phyloP scores from a whole-genome alignment of 345 rosid genomes.

The Rubroshorea leprosula region DNA sequence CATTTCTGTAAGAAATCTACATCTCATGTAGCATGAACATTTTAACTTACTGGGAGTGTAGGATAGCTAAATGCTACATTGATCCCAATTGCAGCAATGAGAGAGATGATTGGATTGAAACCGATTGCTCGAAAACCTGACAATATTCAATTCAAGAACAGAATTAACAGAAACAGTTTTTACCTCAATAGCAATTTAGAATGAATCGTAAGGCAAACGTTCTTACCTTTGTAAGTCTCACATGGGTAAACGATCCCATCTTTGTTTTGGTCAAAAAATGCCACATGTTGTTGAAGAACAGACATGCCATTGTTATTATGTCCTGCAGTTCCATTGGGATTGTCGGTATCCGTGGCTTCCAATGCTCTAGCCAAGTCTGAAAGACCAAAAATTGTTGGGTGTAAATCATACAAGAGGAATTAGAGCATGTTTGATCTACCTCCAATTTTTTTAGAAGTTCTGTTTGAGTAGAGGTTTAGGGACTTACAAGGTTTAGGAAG shows the following conservation, averaged over 20 bases:
- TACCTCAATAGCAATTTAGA: too few relatives aligned
- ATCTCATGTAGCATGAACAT: background rate
- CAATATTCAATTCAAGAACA: background rate
- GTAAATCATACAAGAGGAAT: too few relatives aligned
- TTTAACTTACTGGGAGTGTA: conserved; percentile 52
- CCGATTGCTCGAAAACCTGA: conserved; percentile 62
- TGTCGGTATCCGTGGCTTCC: conserved; percentile 58
- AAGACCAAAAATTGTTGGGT: too few relatives aligned
- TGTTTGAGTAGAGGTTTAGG: too few relatives aligned
- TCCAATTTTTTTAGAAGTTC: too few relatives aligned
- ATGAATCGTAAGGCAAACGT: too few relatives aligned
- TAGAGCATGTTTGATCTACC: too few relatives aligned
- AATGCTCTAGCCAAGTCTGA: conserved; percentile 75
- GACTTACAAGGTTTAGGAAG: conserved; percentile 72
- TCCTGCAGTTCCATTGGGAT: conserved; percentile 66
- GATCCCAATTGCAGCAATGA: conserved; percentile 35
- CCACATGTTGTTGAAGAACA: conserved; percentile 82
- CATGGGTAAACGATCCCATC: conserved; percentile 87
- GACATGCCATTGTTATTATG: conserved; percentile 45
- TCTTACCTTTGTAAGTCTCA: conserved; percentile 80
- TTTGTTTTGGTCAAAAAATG: conserved; percentile 65
- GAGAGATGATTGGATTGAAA: conserved; percentile 47
- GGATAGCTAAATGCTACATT: conserved; percentile 50
- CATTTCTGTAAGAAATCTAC: too few relatives aligned
- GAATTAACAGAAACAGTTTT: background rate